Conservation (phyloP, 2,329 filamentous ascomycete species). For the Talaromyces sp. region DNA sequence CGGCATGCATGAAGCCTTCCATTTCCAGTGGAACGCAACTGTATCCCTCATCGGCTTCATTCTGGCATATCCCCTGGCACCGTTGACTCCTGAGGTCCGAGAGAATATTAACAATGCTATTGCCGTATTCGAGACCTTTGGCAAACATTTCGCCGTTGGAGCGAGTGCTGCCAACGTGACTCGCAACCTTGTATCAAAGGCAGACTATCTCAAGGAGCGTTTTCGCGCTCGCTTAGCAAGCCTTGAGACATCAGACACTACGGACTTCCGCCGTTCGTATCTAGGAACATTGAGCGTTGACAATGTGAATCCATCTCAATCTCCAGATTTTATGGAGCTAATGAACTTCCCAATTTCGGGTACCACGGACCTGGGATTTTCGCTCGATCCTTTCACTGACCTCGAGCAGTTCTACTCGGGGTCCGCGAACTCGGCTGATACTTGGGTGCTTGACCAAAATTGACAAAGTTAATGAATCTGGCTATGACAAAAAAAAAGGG, state of each 20-base stretch:
- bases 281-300: background rate
- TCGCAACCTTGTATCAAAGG: constrained; percentile 29
- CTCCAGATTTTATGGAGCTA: background rate
- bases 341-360: constrained; percentile 10
- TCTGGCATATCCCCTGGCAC: constrained; percentile 35
- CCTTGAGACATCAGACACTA: background rate
- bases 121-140: constrained; percentile 36
- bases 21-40: constrained; percentile 45
- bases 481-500: background rate
- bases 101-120: constrained; percentile 35
- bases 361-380: constrained; percentile 14
- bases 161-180: constrained; percentile 33
- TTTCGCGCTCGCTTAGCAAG: constrained; percentile 6
- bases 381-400: constrained; percentile 7
- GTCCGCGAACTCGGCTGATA: background rate
- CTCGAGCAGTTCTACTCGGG: constrained; percentile 16
- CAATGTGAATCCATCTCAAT: constrained; percentile 4
- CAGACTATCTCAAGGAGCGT: constrained; percentile 24
- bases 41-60: constrained; percentile 43
- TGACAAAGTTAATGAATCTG: background rate
- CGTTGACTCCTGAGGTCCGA: constrained; percentile 28
- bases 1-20: constrained; percentile 42
- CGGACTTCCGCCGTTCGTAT: background rate
- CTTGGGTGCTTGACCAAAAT: constrained; percentile 12
- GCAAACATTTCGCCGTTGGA: constrained; percentile 33